Evolutionary conservation across 208 protist genomes (phyloP).

Genomic region (Leishmania martiniquensis): DNA sequence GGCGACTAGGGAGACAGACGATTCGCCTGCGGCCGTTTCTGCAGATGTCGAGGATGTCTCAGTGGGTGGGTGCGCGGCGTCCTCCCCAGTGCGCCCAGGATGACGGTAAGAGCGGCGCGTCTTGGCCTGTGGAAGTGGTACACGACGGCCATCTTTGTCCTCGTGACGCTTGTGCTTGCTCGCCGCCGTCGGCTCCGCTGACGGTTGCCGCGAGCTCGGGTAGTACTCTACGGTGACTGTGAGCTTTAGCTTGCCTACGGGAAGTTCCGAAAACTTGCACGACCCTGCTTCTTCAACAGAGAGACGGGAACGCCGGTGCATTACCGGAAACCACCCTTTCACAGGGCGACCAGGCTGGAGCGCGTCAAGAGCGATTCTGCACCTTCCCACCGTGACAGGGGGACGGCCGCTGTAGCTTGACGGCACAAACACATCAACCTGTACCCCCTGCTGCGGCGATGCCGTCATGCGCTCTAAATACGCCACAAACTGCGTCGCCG

Average conservation of each 20-base stretch:
- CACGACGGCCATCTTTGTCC: background rate
- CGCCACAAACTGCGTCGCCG: conserved; percentile 44
- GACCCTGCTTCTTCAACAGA: background rate
- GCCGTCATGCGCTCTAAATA: conserved; percentile 71
- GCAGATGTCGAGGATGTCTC: conserved; percentile 6
- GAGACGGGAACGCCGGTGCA: conserved; percentile 36
- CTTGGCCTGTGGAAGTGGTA: conserved; percentile 22
- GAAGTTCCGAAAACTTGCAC: conserved; percentile 16
- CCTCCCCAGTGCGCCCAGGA: conserved; percentile 3
- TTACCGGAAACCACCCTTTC: conserved; percentile 75
- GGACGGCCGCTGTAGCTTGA: conserved; percentile 80
- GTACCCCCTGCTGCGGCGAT: conserved; percentile 60
- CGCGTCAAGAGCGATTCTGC: conserved; percentile 51
- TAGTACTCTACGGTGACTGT: conserved; percentile 51
- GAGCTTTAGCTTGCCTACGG: conserved; percentile 62
- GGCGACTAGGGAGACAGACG: background rate
- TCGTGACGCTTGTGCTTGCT: conserved; percentile 27
- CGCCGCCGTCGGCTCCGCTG: background rate
- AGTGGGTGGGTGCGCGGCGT: background rate
- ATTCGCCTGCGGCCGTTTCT: conserved; percentile 1
- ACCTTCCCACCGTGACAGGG: conserved; percentile 63
- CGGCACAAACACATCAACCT: conserved; percentile 80
- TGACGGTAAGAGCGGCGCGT: conserved; percentile 26
- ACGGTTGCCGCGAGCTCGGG: conserved; percentile 8
- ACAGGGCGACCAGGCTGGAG: conserved; percentile 46